Base-by-base conservation (phyloP, 1,139 yeast species). In the Suhomyces kunorum region DNA sequence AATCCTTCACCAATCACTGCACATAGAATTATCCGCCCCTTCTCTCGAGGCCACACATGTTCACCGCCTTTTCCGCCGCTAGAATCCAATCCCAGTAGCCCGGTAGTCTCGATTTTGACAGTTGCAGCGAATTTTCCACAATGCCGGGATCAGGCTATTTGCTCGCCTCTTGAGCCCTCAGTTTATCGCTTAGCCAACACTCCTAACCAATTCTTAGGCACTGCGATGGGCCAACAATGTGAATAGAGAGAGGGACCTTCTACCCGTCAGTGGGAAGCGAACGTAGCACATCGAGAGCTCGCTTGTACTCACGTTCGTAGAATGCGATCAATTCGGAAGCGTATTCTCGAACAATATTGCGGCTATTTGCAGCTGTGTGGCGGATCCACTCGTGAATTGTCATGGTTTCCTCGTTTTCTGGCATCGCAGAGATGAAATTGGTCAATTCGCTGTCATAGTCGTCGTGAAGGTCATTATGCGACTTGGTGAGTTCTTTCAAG, bases 331-430 rank as follows among this genome's bases (percentile, higher is more conserved):
- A 67, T 29, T 61, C 64, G 7, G 67, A 63, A 26, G 65, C 63
- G n/a, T 75, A 72, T 44, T 77, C 80, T 31, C 63, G 55, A 0
- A 70, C 64, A 8, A 68, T 52, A 33, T 61, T 59, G 22, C 59
- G 55, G 42, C 75, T 66, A 30, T 64, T 67, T 1, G 54, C 45
- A 3, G 84, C 82, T 52, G 78, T 74, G 49, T 73, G 68, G 33
- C 58, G 58, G 15, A 87, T 63, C 95, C 95, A 88, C 45, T 84
- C 78, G 37, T 72, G 72, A 13, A 88, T 76, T 0, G 87, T 80
- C 83, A 83, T 79, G 19, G 76, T 70, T 51, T 84, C 69, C 52
- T 85, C 90, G 13, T 75, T 76, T 25, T 75, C 81, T 0, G 94
- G 90, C 77, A 86, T 80, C 34, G 79, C 80, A 1, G 81, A 73